Evolutionary conservation across 352 stramenopile species (phyloP).

Genomic region (Phytophthora podocarpi): DNA sequence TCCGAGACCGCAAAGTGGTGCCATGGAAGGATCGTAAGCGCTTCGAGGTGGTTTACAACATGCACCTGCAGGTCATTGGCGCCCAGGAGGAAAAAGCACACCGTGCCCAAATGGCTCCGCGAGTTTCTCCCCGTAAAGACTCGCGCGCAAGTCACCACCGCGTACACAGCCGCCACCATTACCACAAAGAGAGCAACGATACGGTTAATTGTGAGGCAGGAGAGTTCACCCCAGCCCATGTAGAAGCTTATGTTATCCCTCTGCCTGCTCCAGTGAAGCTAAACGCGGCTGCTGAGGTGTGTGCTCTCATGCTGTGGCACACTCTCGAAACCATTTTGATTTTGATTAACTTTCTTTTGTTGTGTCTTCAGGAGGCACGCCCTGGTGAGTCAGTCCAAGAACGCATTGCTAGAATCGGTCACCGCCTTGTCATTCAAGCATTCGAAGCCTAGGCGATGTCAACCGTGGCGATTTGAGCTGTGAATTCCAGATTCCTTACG

Average conservation of each 20-base stretch:
- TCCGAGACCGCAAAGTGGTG: constrained; percentile 52
- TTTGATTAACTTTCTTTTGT: not conserved
- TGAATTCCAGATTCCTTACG: no score
- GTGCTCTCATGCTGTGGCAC: not conserved
- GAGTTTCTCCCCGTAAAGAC: constrained; percentile 9
- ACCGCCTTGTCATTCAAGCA: constrained; percentile 63
- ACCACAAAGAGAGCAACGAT: constrained; percentile 8
- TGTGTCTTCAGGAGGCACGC: constrained; percentile 15
- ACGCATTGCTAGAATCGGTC: constrained; percentile 73
- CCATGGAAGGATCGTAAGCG: constrained; percentile 52
- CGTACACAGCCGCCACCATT: constrained; percentile 21
- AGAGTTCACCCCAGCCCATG: not conserved
- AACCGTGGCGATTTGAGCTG: no score
- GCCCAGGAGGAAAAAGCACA: constrained; percentile 28
- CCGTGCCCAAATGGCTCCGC: not conserved
- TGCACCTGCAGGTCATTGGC: constrained; percentile 46
- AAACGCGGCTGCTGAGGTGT: constrained; percentile 12
- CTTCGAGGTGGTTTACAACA: constrained; percentile 61
- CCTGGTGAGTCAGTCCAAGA: constrained; percentile 40
- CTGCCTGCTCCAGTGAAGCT: constrained; percentile 22
- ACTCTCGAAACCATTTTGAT: no score
- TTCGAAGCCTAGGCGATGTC: no score
- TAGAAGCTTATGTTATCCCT: constrained; percentile 2
- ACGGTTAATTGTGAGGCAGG: not conserved
- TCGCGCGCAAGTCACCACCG: constrained; percentile 15